phyloP scores from a whole-genome alignment of 192 early-diverging fungal genomes.

The Podila verticillata region DNA sequence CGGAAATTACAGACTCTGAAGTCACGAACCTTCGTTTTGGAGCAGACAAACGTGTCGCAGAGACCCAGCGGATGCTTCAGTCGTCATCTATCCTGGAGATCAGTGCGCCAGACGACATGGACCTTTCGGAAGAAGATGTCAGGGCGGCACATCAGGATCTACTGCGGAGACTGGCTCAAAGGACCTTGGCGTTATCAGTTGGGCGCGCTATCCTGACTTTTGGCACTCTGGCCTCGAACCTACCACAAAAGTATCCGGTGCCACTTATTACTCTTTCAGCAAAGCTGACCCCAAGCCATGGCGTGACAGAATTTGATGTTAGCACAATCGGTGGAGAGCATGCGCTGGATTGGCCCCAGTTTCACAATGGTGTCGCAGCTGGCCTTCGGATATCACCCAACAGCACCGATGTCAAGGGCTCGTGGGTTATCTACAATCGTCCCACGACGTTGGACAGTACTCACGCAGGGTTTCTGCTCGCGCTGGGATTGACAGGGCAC shows the following conservation, averaged over 20 bases:
- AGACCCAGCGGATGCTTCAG: conserved; percentile 61
- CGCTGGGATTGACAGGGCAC: conserved; percentile 82
- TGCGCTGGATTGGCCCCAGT: conserved; percentile 80
- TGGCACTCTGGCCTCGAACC: conserved; percentile 60
- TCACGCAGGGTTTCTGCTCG: conserved; percentile 87
- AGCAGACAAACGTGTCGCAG: conserved; percentile 61
- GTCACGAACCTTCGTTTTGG: conserved; percentile 65
- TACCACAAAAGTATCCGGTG: conserved; percentile 68
- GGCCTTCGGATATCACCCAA: conserved; percentile 73
- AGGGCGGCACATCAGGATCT: conserved; percentile 8
- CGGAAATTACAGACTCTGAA: conserved; percentile 56
- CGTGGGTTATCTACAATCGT: conserved; percentile 86
- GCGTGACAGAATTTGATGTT: conserved; percentile 63
- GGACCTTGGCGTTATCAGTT: conserved; percentile 72
- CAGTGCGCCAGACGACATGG: conserved; percentile 10
- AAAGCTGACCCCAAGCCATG: conserved; percentile 71
- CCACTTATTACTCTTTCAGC: conserved; percentile 64
- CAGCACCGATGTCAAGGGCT: conserved; percentile 64
- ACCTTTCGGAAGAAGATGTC: conserved; percentile 47
- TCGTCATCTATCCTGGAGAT: conserved; percentile 48
- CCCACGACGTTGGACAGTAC: conserved; percentile 60
- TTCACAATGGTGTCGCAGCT: conserved; percentile 88
- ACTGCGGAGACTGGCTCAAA: conserved; percentile 26
- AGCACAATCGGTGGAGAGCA: conserved; percentile 47
- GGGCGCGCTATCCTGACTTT: conserved; percentile 79